These are phyloP conservation scores for Rubroshorea leprosula DNA, from an alignment of 345 rosid genomes.

Conservation along the genomic window DNA sequence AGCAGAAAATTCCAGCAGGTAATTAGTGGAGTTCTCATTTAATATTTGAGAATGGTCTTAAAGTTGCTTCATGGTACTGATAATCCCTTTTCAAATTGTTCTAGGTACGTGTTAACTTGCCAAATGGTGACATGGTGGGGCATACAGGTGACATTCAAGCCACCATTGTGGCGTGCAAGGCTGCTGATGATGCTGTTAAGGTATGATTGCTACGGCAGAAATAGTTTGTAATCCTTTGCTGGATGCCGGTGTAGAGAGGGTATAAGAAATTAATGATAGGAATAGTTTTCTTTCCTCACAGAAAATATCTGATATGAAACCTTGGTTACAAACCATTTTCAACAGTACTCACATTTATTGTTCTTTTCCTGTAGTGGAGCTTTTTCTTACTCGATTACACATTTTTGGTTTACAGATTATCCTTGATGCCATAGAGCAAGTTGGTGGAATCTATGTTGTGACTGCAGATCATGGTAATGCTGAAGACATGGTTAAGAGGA, in stretches of 20 bases:
- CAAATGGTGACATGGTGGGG: conserved; percentile 97
- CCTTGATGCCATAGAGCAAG: conserved; percentile 75
- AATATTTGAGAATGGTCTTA: background rate
- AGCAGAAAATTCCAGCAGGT: conserved; percentile 87
- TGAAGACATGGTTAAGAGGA: conserved; percentile 96
- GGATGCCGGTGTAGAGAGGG: background rate
- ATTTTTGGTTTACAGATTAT: conserved; percentile 52
- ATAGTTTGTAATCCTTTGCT: background rate
- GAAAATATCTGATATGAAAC: background rate
- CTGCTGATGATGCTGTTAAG: conserved; percentile 87
- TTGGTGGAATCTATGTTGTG: conserved; percentile 81
- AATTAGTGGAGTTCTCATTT: conserved; percentile 11
- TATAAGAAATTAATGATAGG: background rate
- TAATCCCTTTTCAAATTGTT: conserved; percentile 2
- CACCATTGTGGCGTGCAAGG: conserved; percentile 81
- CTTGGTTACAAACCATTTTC: background rate
- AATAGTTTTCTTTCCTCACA: background rate
- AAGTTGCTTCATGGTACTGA: background rate
- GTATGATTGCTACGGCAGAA: conserved; percentile 23
- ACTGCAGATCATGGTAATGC: conserved; percentile 99
- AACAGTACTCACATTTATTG: background rate
- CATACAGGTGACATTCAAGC: conserved; percentile 93
- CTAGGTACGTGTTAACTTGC: conserved; percentile 84
- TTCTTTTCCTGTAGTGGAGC: background rate
- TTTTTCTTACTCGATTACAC: background rate